A percentile compares a stretch with the other conserved stretches of the same genome.
Evolutionary conservation across 768 basidiomycete genomes (phyloP).

Genomic region (Lactarius psammicola): DNA sequence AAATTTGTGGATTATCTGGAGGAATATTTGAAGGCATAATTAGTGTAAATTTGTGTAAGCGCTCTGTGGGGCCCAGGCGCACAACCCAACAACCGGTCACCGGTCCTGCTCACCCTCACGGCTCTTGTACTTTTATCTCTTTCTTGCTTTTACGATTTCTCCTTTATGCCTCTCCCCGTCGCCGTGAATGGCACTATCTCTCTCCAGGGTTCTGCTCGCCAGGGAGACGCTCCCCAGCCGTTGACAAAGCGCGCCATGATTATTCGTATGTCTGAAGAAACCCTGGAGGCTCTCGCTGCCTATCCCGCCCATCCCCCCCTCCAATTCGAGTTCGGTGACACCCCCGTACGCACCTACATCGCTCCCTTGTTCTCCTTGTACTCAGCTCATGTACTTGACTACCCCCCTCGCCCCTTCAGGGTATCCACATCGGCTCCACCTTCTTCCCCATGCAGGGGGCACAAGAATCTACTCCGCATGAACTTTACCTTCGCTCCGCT

Average conservation of each 20-base stretch:
- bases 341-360: slow-evolving; percentile 46
- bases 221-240: slow-evolving; percentile 54
- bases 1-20: slow-evolving; percentile 74
- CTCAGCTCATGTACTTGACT: neutral
- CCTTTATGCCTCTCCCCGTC: slow-evolving; percentile 63
- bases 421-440: slow-evolving; percentile 61
- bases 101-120: neutral
- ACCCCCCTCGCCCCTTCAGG: slow-evolving; percentile 1
- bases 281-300: slow-evolving; percentile 63
- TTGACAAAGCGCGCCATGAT: slow-evolving; percentile 74
- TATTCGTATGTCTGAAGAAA: slow-evolving; percentile 70
- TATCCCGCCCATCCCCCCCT: slow-evolving; percentile 45
- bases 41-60: neutral
- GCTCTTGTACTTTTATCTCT: slow-evolving; percentile 6
- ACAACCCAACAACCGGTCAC: slow-evolving; percentile 1
- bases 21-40: slow-evolving; percentile 52
- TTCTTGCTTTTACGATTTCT: slow-evolving; percentile 8
- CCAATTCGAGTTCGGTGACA: slow-evolving; percentile 61
- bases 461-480: slow-evolving; percentile 59
- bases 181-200: slow-evolving; percentile 47
- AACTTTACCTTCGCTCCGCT: slow-evolving; percentile 68
- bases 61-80: neutral
- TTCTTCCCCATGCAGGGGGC: slow-evolving; percentile 59
- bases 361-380: neutral
- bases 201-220: slow-evolving; percentile 55